phyloP scores from a whole-genome alignment of 345 rosid genomes.

The Psidium friedrichsthalianum region DNA sequence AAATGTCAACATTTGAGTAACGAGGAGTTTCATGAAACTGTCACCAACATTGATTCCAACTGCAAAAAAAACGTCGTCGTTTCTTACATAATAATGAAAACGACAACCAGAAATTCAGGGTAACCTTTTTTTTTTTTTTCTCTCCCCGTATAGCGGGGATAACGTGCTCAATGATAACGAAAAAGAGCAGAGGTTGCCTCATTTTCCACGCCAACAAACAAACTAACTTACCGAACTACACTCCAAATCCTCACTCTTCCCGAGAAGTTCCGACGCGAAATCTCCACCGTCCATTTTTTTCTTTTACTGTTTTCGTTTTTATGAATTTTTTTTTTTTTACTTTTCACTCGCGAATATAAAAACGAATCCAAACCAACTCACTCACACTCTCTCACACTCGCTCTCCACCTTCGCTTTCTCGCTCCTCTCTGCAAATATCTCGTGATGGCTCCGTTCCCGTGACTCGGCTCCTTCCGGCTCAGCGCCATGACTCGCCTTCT shows the following conservation, averaged over 20 bases:
- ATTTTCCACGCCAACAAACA: not conserved
- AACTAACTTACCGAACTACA: slow-evolving; percentile 10
- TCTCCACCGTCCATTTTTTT: not conserved
- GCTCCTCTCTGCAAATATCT: too few species aligned
- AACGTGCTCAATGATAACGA: not conserved
- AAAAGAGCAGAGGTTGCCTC: not conserved
- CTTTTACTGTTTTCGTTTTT: not conserved
- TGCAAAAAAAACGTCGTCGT: not conserved
- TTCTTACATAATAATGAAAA: too few species aligned
- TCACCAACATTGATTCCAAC: not conserved
- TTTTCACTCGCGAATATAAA: not conserved
- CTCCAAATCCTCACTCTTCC: not conserved
- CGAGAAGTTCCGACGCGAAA: not conserved
- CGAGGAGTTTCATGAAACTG: not conserved
- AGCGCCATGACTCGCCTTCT: not conserved
- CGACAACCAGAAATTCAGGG: too few species aligned
- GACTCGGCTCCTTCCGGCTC: not conserved
- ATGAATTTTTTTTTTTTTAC: not conserved
- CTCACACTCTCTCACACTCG: not conserved
- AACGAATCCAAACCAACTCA: not conserved
- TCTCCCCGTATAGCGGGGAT: too few species aligned
- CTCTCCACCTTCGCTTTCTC: not conserved
- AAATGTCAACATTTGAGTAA: not conserved
- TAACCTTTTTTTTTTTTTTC: not conserved
- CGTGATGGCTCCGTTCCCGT: not conserved